These are phyloP conservation scores for Phialemoniopsis sp. DNA, from an alignment of 2,329 filamentous ascomycete species.

Conservation along the genomic window DNA sequence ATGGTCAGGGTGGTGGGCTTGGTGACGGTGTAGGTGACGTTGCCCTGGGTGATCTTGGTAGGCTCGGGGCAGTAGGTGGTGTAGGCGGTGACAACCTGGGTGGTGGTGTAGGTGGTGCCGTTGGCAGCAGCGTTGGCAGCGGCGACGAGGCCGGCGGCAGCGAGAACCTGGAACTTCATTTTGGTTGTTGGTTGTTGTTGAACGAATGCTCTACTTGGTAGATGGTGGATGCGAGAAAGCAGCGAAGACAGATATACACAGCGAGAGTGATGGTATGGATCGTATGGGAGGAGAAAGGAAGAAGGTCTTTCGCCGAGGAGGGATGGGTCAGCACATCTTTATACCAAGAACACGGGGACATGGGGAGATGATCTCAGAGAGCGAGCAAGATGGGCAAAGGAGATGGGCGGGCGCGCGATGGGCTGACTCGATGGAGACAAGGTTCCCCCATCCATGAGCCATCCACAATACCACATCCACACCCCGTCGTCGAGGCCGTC, in stretches of 20 bases:
- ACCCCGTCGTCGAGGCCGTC: too few species aligned
- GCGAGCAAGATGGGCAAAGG: background rate
- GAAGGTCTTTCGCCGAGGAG: background rate
- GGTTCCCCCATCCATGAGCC: too few species aligned
- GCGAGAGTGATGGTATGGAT: background rate
- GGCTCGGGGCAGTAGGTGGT: slow-evolving; percentile 37
- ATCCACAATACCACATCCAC: too few species aligned
- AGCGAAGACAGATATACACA: slow-evolving; percentile 1
- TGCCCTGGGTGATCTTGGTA: slow-evolving; percentile 31
- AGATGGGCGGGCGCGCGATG: background rate
- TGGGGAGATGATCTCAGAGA: background rate
- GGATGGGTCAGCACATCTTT: slow-evolving; percentile 1
- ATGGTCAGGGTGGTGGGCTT: slow-evolving; percentile 31
- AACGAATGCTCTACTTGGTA: background rate
- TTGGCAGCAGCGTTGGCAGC: slow-evolving; percentile 14
- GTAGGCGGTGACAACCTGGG: slow-evolving; percentile 30
- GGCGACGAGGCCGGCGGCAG: background rate
- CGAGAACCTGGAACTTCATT: slow-evolving; percentile 1
- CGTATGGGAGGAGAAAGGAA: background rate
- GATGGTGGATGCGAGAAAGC: background rate
- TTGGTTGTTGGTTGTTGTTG: slow-evolving; percentile 1
- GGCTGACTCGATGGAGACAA: too few species aligned
- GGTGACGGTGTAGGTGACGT: slow-evolving; percentile 39
- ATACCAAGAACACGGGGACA: background rate
- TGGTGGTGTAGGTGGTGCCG: slow-evolving; percentile 16